phyloP scores from a whole-genome alignment of 495 filamentous ascomycete genomes.

The Penicillium coprophilum region DNA sequence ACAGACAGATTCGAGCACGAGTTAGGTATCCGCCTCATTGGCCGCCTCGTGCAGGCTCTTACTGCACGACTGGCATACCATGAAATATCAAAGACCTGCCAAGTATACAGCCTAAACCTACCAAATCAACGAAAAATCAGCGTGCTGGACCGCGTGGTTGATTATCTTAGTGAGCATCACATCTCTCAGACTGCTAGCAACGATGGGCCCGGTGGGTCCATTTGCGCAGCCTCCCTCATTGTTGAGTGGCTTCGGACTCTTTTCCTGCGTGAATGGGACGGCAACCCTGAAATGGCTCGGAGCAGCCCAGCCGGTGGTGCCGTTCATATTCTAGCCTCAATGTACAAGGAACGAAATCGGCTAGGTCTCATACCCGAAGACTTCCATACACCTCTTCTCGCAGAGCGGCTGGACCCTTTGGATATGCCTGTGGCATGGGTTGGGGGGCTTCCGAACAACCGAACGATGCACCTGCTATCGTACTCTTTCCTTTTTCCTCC shows the following conservation, averaged over 20 bases:
- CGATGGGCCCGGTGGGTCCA: slow-evolving; percentile 34
- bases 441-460: slow-evolving; percentile 49
- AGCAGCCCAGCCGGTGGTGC: slow-evolving; percentile 70
- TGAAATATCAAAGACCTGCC: slow-evolving; percentile 50
- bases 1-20: slow-evolving; percentile 63
- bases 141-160: slow-evolving; percentile 41
- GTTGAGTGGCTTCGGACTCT: slow-evolving; percentile 77
- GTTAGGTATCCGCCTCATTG: slow-evolving; percentile 55
- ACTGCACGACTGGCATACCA: slow-evolving; percentile 51
- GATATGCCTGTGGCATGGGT: slow-evolving; percentile 77
- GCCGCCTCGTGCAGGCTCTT: slow-evolving; percentile 54
- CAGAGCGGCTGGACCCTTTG: slow-evolving; percentile 73
- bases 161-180: slow-evolving; percentile 42
- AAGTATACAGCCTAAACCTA: slow-evolving; percentile 32
- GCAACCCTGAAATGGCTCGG: slow-evolving; percentile 63
- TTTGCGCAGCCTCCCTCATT: slow-evolving; percentile 52
- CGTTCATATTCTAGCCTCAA: slow-evolving; percentile 68
- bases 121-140: slow-evolving; percentile 32
- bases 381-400: slow-evolving; percentile 73
- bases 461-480: slow-evolving; percentile 72
- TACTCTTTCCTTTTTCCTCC: slow-evolving; percentile 79
- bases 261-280: slow-evolving; percentile 76
- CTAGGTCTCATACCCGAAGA: slow-evolving; percentile 63
- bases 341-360: slow-evolving; percentile 63
- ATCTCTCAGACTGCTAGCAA: slow-evolving; percentile 28